Base-by-base conservation (phyloP, 768 basidiomycete genomes). In the Suillus tomentosus region DNA sequence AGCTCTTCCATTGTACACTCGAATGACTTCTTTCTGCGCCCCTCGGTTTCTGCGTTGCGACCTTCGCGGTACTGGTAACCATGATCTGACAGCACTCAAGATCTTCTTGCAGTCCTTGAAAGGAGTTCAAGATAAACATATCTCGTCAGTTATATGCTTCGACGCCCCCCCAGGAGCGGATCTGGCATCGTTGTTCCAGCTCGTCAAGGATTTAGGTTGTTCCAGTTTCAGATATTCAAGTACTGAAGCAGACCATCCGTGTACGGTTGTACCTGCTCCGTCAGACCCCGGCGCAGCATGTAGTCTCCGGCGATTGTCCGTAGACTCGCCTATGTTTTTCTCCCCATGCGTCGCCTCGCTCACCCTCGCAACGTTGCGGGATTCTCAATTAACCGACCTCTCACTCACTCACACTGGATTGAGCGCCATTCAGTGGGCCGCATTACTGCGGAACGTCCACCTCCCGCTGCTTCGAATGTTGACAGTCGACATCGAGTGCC, bases 401-500 rank as follows among this genome's bases (percentile, higher is more conserved):
- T 48, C 43, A 15, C 43, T 63, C 39, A 58, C 45, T 5, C 5
- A 50, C n/a, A 48, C 57, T n/a, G 45, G 39, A 5, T 27, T 63
- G 17, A 47, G 19, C 15, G 14, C 10, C 42, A 8, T n/a, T 27
- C 15, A 39, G 15, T 63, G 62, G 62, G 37, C 40, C 2, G 15
- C 24, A 8, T 15, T 63, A 15, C 36, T 63, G n/a, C 22, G 5
- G 5, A 45, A 27, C 3, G 37, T 63, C 5, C 4, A 48, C 34
- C 51, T 63, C 31, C 56, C 48, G n/a, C 22, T 39, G 45, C 31
- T 63, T 31, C 37, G 10, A 39, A 36, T 13, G 31, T 36, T 63
- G 15, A 50, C 57, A 0, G 24, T 63, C 5, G 57, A 63, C 22
- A 8, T 27, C 5, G 17, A 59, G 5, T 63, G 62, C 31, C 56